A percentile compares a stretch with the other conserved stretches of the same genome.
Conservation (phyloP, 306 rosid genomes). For the Casuarina equisetifolia region DNA sequence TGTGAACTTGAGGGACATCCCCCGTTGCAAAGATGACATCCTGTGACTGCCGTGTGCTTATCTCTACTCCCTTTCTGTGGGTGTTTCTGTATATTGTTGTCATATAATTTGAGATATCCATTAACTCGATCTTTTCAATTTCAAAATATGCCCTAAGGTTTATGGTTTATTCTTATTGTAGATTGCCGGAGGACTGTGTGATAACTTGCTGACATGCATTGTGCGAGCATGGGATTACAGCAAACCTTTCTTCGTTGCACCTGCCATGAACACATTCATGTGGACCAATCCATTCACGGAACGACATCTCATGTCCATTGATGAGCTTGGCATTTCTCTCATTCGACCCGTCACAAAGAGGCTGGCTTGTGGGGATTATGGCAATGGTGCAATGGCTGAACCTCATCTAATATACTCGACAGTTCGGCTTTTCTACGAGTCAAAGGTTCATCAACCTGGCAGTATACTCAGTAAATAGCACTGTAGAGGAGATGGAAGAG, state of each 20-base stretch:
- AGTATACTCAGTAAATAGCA: constrained; percentile 22
- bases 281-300: constrained; percentile 82
- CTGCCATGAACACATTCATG: constrained; percentile 73
- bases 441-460: constrained; percentile 53
- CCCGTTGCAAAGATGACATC: neutral
- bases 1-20: neutral
- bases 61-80: neutral
- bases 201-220: constrained; percentile 73
- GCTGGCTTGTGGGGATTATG: constrained; percentile 81
- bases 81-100: neutral
- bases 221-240: constrained; percentile 87
- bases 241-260: constrained; percentile 79
- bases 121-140: neutral
- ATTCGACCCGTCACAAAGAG: constrained; percentile 75
- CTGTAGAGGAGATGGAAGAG: constrained; percentile 10
- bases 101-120: neutral
- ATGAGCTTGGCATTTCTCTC: constrained; percentile 70
- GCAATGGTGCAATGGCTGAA: constrained; percentile 99
- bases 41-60: neutral
- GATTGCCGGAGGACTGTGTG: constrained; percentile 84
- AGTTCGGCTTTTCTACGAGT: constrained; percentile 70
- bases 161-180: constrained; percentile 30
- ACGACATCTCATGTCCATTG: constrained; percentile 48
- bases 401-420: constrained; percentile 80
- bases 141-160: neutral